Evolutionary conservation across 208 protist genomes (phyloP).

Genomic region (Crithidia thermophila): DNA sequence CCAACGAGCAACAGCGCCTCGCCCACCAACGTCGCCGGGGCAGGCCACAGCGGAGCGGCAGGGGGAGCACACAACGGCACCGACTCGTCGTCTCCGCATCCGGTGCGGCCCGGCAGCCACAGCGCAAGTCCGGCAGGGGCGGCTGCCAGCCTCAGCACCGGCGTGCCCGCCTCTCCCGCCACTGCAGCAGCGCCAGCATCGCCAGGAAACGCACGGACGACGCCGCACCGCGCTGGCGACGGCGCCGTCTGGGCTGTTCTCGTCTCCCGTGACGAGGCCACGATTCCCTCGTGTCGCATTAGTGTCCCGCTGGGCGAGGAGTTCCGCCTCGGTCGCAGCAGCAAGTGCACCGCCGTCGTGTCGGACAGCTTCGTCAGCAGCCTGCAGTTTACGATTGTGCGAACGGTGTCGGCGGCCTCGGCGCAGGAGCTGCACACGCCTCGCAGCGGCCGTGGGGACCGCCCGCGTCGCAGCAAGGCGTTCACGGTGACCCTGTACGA

Average conservation of each 20-base stretch:
- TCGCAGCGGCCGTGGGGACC: constrained; percentile 25
- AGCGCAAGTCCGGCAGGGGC: constrained; percentile 2
- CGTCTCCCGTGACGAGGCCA: constrained; percentile 71
- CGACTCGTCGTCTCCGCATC: constrained; percentile 22
- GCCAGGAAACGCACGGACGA: background rate
- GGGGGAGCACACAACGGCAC: constrained; percentile 1
- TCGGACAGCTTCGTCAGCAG: constrained; percentile 83
- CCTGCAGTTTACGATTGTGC: constrained; percentile 81
- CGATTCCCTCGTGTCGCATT: constrained; percentile 74
- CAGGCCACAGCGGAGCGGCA: background rate
- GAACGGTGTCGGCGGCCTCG: constrained; percentile 32
- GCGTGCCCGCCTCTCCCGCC: background rate
- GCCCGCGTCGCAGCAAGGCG: constrained; percentile 18
- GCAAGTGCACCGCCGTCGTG: constrained; percentile 74
- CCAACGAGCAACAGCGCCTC: constrained; percentile 25
- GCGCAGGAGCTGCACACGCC: constrained; percentile 20
- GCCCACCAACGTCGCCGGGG: background rate
- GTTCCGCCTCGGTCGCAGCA: constrained; percentile 87
- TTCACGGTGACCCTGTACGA: constrained; percentile 63
- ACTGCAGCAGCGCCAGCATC: background rate
- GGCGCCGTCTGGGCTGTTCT: constrained; percentile 73
- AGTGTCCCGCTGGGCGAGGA: constrained; percentile 46
- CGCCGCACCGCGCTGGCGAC: constrained; percentile 16
- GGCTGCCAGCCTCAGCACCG: background rate
- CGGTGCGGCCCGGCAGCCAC: constrained; percentile 18